Conservation (phyloP, 306 rosid genomes). For the Sesbania bispinosa region DNA sequence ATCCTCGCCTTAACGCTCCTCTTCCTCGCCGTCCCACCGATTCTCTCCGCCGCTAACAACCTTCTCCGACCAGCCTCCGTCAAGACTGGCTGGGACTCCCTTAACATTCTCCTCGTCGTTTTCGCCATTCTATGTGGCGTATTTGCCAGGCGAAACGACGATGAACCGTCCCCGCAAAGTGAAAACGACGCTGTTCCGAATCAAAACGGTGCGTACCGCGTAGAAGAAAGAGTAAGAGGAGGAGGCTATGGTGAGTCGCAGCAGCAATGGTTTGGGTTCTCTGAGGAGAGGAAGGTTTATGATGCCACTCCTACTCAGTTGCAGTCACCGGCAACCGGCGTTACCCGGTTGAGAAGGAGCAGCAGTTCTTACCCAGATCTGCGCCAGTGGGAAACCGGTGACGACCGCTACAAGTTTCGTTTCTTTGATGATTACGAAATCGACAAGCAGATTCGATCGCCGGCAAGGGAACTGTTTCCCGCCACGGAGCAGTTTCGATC, state of each 20-base stretch:
- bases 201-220: background rate
- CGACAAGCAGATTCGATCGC: slow-evolving; percentile 40
- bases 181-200: background rate
- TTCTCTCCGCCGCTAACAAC: slow-evolving; percentile 52
- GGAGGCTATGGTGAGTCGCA: slow-evolving; percentile 24
- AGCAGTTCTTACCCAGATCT: slow-evolving; percentile 95
- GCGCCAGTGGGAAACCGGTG: slow-evolving; percentile 48
- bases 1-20: slow-evolving; percentile 44
- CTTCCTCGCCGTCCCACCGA: slow-evolving; percentile 54
- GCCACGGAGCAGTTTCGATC: background rate
- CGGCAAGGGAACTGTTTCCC: background rate
- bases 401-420: slow-evolving; percentile 42
- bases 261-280: slow-evolving; percentile 42
- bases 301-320: background rate
- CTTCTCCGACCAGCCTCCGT: slow-evolving; percentile 49
- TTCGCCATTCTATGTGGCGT: slow-evolving; percentile 69
- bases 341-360: slow-evolving; percentile 47
- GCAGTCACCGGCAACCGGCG: slow-evolving; percentile 29
- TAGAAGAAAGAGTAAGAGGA: background rate
- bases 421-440: slow-evolving; percentile 74
- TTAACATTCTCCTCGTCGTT: slow-evolving; percentile 62
- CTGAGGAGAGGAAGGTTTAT: slow-evolving; percentile 29
- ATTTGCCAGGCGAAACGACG: slow-evolving; percentile 58
- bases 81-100: slow-evolving; percentile 74
- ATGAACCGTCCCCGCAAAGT: slow-evolving; percentile 21